Evolutionary conservation across 140 eudicot species (phyloP).

Genomic region (Ambrosia hybrid): DNA sequence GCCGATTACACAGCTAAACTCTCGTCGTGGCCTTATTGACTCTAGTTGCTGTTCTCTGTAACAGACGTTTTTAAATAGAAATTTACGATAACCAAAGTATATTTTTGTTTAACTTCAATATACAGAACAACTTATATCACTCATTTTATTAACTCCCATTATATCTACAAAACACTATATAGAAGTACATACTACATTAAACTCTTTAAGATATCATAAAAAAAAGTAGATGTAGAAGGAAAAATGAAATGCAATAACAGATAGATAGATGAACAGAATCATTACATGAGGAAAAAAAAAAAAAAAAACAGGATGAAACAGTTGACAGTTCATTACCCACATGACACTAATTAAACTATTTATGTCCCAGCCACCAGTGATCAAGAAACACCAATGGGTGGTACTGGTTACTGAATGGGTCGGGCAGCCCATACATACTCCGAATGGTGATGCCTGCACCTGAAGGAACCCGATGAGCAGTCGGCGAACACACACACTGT

Average conservation of each 20-base stretch:
- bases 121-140: no score
- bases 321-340: conserved; percentile 8
- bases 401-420: conserved; percentile 12
- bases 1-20: no score
- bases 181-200: no score
- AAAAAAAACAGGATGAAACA: not conserved
- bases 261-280: conserved; percentile 23
- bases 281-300: conserved; percentile 16
- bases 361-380: not conserved
- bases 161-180: no score
- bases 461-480: conserved; percentile 70
- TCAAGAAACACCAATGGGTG: not conserved
- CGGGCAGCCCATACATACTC: conserved; percentile 56
- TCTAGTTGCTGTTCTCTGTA: no score
- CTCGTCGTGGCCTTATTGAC: no score
- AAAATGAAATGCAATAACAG: not conserved
- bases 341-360: not conserved
- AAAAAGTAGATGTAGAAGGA: no score
- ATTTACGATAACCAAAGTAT: no score
- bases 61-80: no score
- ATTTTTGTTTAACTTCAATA: no score
- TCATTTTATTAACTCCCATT: no score
- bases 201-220: no score
- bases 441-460: conserved; percentile 64
- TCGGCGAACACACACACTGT: conserved; percentile 72